Conservation (phyloP, 208 protist species). For the Naegleria lovaniensis region DNA sequence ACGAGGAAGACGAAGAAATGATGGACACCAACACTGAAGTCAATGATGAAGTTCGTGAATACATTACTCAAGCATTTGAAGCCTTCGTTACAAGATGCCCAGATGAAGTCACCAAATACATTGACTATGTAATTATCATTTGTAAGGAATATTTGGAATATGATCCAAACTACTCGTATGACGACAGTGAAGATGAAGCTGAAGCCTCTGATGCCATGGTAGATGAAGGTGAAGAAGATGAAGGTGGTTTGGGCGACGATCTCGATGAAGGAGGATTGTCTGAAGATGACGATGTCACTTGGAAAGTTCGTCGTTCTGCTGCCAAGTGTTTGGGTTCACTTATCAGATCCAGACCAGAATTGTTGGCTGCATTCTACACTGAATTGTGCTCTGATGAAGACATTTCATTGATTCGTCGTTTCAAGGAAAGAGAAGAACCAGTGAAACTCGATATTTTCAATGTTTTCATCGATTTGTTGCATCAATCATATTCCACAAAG, state of each 20-base stretch:
- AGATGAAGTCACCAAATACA: conserved; percentile 49
- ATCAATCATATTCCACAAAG: conserved; percentile 32
- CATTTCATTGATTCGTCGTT: conserved; percentile 22
- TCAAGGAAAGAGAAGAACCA: conserved; percentile 62
- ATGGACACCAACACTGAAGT: conserved; percentile 51
- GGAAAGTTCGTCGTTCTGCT: conserved; percentile 65
- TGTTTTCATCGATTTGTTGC: conserved; percentile 54
- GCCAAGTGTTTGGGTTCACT: conserved; percentile 59
- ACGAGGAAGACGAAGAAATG: conserved; percentile 43
- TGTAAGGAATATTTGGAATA: conserved; percentile 54
- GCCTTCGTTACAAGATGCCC: conserved; percentile 55
- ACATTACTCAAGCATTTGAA: conserved; percentile 56
- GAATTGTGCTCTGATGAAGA: conserved; percentile 30
- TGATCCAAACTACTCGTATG: conserved; percentile 70
- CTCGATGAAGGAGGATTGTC: conserved; percentile 17
- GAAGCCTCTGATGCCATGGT: conserved; percentile 37
- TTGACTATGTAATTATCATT: conserved; percentile 47
- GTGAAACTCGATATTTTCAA: conserved; percentile 63
- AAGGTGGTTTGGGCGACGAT: conserved; percentile 21
- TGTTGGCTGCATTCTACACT: conserved; percentile 45
- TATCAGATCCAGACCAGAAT: conserved; percentile 54
- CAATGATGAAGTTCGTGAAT: conserved; percentile 33
- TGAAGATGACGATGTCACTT: conserved; percentile 61
- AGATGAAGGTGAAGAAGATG: conserved; percentile 44
- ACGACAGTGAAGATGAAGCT: conserved; percentile 50